phyloP scores from a whole-genome alignment of 495 filamentous ascomycete genomes.

The Staphylotrichum tortipilum region DNA sequence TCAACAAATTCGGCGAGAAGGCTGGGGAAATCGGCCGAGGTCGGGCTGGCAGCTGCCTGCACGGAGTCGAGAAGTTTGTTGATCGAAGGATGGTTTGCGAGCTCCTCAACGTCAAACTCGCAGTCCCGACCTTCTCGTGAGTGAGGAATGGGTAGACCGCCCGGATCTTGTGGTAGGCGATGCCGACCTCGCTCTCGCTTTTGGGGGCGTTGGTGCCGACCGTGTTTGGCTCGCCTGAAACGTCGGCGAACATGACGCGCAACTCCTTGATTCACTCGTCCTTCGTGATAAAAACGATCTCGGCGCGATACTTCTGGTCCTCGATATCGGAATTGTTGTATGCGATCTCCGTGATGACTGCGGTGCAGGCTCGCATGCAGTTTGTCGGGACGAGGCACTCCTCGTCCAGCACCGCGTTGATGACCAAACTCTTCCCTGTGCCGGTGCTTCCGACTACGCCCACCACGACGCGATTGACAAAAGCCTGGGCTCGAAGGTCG shows the following conservation, averaged over 20 bases:
- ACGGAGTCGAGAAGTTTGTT: slow-evolving; percentile 40
- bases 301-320: slow-evolving; percentile 43
- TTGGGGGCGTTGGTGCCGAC: slow-evolving; percentile 32
- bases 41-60: slow-evolving; percentile 30
- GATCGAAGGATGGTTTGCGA: slow-evolving; percentile 34
- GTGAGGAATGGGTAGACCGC: slow-evolving; percentile 53
- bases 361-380: slow-evolving; percentile 52
- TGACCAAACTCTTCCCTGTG: slow-evolving; percentile 51
- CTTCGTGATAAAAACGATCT: slow-evolving; percentile 51
- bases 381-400: slow-evolving; percentile 35
- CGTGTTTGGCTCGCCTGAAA: slow-evolving; percentile 30
- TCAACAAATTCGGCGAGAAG: slow-evolving; percentile 26
- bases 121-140: slow-evolving; percentile 35
- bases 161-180: slow-evolving; percentile 57
- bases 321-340: slow-evolving; percentile 44
- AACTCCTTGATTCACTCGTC: slow-evolving; percentile 53
- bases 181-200: slow-evolving; percentile 42
- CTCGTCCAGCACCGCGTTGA: slow-evolving; percentile 53
- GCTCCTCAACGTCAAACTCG: slow-evolving; percentile 24
- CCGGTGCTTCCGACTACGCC: slow-evolving; percentile 53
- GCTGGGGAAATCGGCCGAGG: slow-evolving; percentile 17
- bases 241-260: slow-evolving; percentile 38
- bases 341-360: slow-evolving; percentile 56
- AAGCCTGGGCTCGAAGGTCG: slow-evolving; percentile 11
- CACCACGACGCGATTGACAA: slow-evolving; percentile 34